Evolutionary conservation across 225 moss, liverwort and hornwort genomes (phyloP).

Genomic region (Rhytidiadelphus loreus): DNA sequence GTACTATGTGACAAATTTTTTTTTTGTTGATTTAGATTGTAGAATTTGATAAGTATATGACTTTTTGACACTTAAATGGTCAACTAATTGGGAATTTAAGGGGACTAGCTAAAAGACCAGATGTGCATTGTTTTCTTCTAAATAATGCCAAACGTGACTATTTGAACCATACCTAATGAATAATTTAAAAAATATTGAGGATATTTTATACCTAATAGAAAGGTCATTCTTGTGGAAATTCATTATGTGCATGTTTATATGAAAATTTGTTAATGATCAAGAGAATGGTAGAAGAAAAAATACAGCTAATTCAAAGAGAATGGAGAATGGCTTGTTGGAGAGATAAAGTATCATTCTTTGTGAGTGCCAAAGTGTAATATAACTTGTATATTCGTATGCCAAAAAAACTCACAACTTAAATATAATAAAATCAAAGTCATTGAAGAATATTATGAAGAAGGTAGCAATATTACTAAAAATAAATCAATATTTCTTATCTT

Average conservation of each 20-base stretch:
- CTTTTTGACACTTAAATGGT: background rate
- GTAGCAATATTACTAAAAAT: background rate
- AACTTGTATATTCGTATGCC: background rate
- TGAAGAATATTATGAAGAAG: background rate
- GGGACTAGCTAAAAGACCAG: background rate
- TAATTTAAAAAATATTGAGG: background rate
- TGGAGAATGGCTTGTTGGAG: background rate
- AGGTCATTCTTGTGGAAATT: background rate
- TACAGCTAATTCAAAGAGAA: background rate
- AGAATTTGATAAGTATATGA: background rate
- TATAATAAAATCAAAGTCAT: background rate
- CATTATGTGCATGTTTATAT: too few relatives aligned
- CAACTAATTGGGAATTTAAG: too few relatives aligned
- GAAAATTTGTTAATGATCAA: background rate
- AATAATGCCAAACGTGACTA: background rate
- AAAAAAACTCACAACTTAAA: background rate
- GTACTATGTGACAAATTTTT: too few relatives aligned
- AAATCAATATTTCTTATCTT: background rate
- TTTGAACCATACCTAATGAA: background rate
- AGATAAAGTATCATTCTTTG: background rate
- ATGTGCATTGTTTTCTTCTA: background rate
- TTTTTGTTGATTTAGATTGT: background rate
- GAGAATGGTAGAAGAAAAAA: too few relatives aligned
- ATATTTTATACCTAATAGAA: background rate
- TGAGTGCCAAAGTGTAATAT: rapidly evolving